Evolutionary conservation across 305 asterid genomes (phyloP).

Genomic region (Fraxinus ornus): DNA sequence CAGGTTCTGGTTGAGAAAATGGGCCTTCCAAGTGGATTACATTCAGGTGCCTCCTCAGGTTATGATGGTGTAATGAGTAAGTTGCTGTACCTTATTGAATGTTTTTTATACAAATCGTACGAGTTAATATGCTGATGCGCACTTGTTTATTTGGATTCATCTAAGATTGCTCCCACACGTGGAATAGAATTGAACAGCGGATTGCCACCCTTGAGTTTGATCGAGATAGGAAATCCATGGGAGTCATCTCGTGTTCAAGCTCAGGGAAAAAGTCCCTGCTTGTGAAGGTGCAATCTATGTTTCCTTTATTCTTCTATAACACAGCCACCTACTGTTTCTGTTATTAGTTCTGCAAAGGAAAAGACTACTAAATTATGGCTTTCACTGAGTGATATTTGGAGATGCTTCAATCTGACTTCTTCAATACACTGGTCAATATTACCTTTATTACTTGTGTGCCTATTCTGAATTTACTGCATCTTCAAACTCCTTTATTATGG

Average conservation of each 20-base stretch:
- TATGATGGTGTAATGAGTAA: slow-evolving; percentile 62
- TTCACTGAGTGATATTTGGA: neutral
- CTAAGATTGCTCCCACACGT: slow-evolving; percentile 62
- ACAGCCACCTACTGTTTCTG: neutral
- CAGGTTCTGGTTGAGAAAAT: slow-evolving; percentile 97
- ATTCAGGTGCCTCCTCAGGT: slow-evolving; percentile 46
- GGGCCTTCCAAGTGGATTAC: slow-evolving; percentile 71
- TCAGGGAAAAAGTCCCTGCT: slow-evolving; percentile 61
- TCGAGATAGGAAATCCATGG: slow-evolving; percentile 94
- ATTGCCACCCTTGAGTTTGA: slow-evolving; percentile 96
- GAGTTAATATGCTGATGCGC: slow-evolving; percentile 25
- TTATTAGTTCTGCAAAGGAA: neutral
- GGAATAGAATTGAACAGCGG: slow-evolving; percentile 73
- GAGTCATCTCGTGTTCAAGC: slow-evolving; percentile 64
- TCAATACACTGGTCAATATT: neutral
- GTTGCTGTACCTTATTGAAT: slow-evolving; percentile 23
- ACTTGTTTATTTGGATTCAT: slow-evolving; percentile 16
- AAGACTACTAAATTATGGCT: neutral
- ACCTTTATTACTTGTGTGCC: neutral
- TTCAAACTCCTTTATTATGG: neutral
- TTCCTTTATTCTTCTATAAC: neutral
- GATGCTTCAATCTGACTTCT: slow-evolving; percentile 5
- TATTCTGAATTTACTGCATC: neutral
- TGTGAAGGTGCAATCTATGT: slow-evolving; percentile 61
- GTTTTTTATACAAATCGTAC: slow-evolving; percentile 4